These are phyloP conservation scores for Lodderomyces theae DNA, from an alignment of 1,139 yeast genomes.

Conservation along the genomic window DNA sequence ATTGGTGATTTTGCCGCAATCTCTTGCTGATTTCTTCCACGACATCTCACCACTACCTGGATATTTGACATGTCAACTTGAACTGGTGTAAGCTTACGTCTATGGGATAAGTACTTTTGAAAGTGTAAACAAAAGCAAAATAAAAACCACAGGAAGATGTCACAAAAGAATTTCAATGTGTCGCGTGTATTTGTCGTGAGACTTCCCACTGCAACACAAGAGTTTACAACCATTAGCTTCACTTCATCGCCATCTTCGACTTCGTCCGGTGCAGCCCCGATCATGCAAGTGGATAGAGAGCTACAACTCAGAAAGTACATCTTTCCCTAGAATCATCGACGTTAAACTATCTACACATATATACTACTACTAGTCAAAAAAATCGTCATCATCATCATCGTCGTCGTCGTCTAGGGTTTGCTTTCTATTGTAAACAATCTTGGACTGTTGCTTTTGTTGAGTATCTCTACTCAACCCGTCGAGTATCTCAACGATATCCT, in stretches of 20 bases:
- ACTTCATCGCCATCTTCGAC: too few species aligned
- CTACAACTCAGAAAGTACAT: too few species aligned
- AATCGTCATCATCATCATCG: conserved; percentile 33
- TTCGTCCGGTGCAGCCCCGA: too few species aligned
- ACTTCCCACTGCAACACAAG: too few species aligned
- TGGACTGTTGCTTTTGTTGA: conserved; percentile 56
- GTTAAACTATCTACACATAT: too few species aligned
- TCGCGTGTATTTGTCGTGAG: background rate
- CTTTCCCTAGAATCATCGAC: too few species aligned
- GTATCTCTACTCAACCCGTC: conserved; percentile 84
- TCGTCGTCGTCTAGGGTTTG: conserved; percentile 22
- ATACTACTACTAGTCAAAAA: conserved; percentile 23
- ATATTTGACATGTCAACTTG: conserved; percentile 51
- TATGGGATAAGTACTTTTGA: too few species aligned
- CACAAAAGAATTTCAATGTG: background rate
- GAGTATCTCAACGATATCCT: conserved; percentile 76
- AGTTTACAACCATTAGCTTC: too few species aligned
- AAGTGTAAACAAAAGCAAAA: conserved; percentile 3
- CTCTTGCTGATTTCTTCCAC: conserved; percentile 77
- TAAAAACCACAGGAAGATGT: background rate
- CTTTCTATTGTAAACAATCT: conserved; percentile 46
- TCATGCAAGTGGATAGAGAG: too few species aligned
- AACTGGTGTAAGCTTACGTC: too few species aligned
- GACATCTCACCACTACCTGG: conserved; percentile 84
- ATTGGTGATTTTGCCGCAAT: conserved; percentile 68